Conservation (phyloP, 352 stramenopile genomes). For the Thalassiosira allenii region DNA sequence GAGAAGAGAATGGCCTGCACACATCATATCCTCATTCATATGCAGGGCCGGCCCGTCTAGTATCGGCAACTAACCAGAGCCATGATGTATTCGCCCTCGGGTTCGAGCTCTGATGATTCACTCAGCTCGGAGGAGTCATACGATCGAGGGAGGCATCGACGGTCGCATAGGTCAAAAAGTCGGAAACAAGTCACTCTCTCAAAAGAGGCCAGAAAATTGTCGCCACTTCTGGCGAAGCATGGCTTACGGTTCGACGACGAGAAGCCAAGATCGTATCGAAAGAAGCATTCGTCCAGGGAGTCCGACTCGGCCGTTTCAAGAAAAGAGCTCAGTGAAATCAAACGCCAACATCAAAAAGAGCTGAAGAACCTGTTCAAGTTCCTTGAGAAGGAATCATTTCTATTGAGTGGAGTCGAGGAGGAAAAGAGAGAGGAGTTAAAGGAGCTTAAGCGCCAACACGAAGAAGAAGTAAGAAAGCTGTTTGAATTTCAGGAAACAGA, state of each 20-base stretch:
- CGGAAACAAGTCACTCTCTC: neutral
- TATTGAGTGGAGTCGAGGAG: slow-evolving; percentile 14
- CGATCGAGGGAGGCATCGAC: neutral
- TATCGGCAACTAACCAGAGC: too few relatives aligned
- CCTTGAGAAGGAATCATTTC: slow-evolving; percentile 11
- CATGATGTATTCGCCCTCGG: slow-evolving; percentile 14
- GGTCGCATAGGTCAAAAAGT: neutral
- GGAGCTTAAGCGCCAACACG: neutral
- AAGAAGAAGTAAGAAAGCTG: slow-evolving; percentile 13
- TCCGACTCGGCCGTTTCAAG: neutral
- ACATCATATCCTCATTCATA: too few relatives aligned
- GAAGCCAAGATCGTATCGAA: neutral
- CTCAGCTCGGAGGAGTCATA: slow-evolving; percentile 6
- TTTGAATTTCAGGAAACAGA: slow-evolving; percentile 12
- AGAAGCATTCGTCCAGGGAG: slow-evolving; percentile 11
- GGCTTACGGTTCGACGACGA: neutral
- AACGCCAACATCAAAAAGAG: slow-evolving; percentile 8
- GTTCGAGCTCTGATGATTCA: slow-evolving; percentile 13
- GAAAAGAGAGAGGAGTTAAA: slow-evolving; percentile 16
- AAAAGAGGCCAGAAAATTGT: slow-evolving; percentile 11
- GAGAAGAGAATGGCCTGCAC: too few relatives aligned
- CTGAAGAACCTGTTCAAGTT: slow-evolving; percentile 4
- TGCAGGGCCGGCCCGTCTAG: too few relatives aligned
- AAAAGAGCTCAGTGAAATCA: slow-evolving; percentile 11
- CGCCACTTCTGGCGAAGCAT: slow-evolving; percentile 1